Conservation (phyloP, 2,329 filamentous ascomycete genomes). For the Aotearoamyces nothofagi region DNA sequence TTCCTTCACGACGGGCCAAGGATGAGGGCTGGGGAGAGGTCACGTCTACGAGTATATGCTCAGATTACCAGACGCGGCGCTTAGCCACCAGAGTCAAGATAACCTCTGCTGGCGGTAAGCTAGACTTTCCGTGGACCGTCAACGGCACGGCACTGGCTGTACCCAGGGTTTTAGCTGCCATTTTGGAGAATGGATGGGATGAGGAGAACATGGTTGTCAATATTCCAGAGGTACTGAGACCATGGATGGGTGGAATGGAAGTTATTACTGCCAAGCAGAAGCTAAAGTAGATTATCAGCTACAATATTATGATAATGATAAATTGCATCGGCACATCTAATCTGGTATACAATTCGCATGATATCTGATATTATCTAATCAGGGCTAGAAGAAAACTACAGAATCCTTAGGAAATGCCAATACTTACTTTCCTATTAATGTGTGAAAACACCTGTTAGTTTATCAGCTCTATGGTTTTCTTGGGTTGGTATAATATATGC, state of each 20-base stretch:
- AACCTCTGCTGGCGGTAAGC: slow-evolving; percentile 30
- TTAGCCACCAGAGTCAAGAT: slow-evolving; percentile 59
- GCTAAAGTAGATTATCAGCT: too few species aligned
- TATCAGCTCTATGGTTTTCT: too few species aligned
- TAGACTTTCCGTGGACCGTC: slow-evolving; percentile 72
- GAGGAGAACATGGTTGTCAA: slow-evolving; percentile 48
- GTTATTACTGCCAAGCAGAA: slow-evolving; percentile 31
- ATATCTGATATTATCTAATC: too few species aligned
- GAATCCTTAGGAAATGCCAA: too few species aligned
- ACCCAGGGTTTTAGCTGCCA: slow-evolving; percentile 73
- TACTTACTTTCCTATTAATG: too few species aligned
- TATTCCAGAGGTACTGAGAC: slow-evolving; percentile 65
- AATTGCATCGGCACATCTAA: too few species aligned
- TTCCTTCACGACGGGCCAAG: slow-evolving; percentile 58
- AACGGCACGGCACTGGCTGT: slow-evolving; percentile 92
- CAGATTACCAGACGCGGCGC: slow-evolving; percentile 81
- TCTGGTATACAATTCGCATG: too few species aligned
- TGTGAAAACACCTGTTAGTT: too few species aligned
- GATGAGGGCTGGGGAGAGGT: slow-evolving; percentile 83
- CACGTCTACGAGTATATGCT: slow-evolving; percentile 79
- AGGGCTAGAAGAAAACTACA: too few species aligned
- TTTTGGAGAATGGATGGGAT: slow-evolving; percentile 86
- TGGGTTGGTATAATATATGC: too few species aligned
- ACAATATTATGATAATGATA: too few species aligned
- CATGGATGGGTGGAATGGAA: slow-evolving; percentile 69